phyloP scores from a whole-genome alignment of 495 filamentous ascomycete species.

The Penicillium cosmopolitanum region DNA sequence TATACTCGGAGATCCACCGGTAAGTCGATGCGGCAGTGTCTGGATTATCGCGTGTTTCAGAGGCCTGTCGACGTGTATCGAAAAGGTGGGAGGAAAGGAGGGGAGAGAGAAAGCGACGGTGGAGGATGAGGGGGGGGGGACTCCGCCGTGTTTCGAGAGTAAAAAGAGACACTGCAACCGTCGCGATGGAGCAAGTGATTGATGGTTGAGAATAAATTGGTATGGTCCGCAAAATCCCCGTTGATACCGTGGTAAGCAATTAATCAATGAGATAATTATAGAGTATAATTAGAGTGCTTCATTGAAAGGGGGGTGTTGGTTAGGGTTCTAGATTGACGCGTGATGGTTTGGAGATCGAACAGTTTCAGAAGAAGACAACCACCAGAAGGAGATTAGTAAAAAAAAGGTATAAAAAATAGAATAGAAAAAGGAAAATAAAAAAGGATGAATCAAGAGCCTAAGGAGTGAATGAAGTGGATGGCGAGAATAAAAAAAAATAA shows the following conservation, averaged over 20 bases:
- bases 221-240: slow-evolving; percentile 1
- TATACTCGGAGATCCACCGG: neutral
- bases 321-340: slow-evolving; percentile 20
- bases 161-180: slow-evolving; percentile 5
- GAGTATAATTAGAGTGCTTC: slow-evolving; percentile 27
- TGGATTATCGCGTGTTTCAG: slow-evolving; percentile 1
- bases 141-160: slow-evolving; percentile 6
- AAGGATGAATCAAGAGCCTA: slow-evolving; percentile 27
- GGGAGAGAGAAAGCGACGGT: neutral
- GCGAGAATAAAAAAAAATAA: slow-evolving; percentile 9
- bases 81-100: neutral
- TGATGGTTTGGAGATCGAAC: neutral
- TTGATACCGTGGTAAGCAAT: slow-evolving; percentile 21
- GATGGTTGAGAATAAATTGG: slow-evolving; percentile 36
- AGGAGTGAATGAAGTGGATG: slow-evolving; percentile 35
- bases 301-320: slow-evolving; percentile 19
- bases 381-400: slow-evolving; percentile 21
- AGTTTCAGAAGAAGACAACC: slow-evolving; percentile 2
- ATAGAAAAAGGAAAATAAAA: slow-evolving; percentile 25
- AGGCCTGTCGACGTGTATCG: slow-evolving; percentile 1
- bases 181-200: slow-evolving; percentile 20
- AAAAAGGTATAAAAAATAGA: slow-evolving; percentile 23
- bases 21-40: neutral
- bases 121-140: neutral
- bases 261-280: slow-evolving; percentile 35